Evolutionary conservation across 108 stramenopile genomes (phyloP).

Genomic region (Nitzschia sp.): DNA sequence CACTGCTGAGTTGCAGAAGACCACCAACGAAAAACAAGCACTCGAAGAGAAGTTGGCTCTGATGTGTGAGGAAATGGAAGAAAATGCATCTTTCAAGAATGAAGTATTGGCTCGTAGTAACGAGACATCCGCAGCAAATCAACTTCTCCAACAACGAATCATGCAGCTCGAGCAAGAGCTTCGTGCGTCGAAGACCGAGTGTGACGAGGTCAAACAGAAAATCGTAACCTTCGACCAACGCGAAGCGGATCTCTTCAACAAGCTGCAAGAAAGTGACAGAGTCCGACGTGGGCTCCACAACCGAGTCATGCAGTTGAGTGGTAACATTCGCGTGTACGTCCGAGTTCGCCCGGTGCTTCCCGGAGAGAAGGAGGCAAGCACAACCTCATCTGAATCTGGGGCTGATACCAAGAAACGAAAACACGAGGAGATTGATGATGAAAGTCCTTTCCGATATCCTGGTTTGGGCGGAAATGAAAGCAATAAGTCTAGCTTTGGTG

Average conservation of each 20-base stretch:
- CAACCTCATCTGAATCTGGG: not conserved
- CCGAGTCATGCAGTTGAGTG: constrained; percentile 77
- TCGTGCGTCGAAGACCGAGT: constrained; percentile 18
- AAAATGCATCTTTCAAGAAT: constrained; percentile 26
- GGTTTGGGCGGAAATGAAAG: constrained; percentile 23
- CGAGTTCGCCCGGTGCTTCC: constrained; percentile 72
- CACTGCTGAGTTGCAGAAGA: constrained; percentile 7
- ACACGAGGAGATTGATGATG: constrained; percentile 12
- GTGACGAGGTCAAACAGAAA: constrained; percentile 24
- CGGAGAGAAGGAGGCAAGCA: constrained; percentile 23
- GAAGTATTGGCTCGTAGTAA: constrained; percentile 10
- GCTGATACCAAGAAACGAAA: constrained; percentile 17
- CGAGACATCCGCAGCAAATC: constrained; percentile 17
- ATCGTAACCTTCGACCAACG: constrained; percentile 55
- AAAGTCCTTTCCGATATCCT: constrained; percentile 59
- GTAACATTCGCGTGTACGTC: constrained; percentile 88
- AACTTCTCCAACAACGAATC: constrained; percentile 21
- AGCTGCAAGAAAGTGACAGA: constrained; percentile 65
- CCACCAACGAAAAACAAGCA: constrained; percentile 27
- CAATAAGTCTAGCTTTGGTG: constrained; percentile 28
- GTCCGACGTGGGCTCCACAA: constrained; percentile 74
- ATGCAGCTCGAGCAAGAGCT: constrained; percentile 32
- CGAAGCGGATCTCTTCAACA: constrained; percentile 58
- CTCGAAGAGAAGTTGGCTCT: constrained; percentile 30
- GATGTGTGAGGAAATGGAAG: constrained; percentile 23